These are phyloP conservation scores for Colletotrichum sp. DNA, from an alignment of 2,329 filamentous ascomycete genomes.

Conservation along the genomic window DNA sequence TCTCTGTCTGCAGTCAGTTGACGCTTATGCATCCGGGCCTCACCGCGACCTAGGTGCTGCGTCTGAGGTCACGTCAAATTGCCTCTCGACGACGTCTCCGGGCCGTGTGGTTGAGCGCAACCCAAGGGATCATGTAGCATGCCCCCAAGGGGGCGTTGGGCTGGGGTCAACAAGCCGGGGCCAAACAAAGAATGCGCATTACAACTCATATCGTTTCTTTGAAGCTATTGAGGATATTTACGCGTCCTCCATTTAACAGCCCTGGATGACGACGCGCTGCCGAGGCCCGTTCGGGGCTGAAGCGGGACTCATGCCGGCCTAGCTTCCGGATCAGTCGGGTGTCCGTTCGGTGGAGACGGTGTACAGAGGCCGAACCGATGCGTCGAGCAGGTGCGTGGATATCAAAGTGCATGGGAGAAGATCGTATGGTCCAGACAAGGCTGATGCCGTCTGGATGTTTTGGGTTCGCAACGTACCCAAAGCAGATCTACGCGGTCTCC, in stretches of 20 bases:
- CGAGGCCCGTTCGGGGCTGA: neutral
- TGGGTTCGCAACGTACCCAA: neutral
- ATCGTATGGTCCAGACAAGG: neutral
- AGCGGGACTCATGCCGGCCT: neutral
- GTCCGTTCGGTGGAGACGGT: conserved; percentile 3
- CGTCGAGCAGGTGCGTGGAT: neutral
- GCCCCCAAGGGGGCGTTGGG: neutral
- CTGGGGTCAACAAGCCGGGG: neutral
- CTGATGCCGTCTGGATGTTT: neutral
- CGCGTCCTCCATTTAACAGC: neutral
- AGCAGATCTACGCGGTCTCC: neutral
- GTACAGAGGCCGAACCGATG: neutral
- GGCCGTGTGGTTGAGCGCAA: neutral
- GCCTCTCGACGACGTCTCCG: neutral
- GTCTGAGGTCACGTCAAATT: neutral
- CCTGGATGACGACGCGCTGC: neutral
- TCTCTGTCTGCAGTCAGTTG: neutral
- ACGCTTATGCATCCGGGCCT: neutral
- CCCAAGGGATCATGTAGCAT: neutral
- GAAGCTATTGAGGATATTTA: neutral
- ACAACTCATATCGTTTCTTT: neutral
- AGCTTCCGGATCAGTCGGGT: conserved; percentile 7
- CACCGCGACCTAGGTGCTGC: neutral
- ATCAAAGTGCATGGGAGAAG: neutral
- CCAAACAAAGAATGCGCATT: neutral